phyloP scores from a whole-genome alignment of 768 basidiomycete genomes.

The Chlorophyllum brunneum region DNA sequence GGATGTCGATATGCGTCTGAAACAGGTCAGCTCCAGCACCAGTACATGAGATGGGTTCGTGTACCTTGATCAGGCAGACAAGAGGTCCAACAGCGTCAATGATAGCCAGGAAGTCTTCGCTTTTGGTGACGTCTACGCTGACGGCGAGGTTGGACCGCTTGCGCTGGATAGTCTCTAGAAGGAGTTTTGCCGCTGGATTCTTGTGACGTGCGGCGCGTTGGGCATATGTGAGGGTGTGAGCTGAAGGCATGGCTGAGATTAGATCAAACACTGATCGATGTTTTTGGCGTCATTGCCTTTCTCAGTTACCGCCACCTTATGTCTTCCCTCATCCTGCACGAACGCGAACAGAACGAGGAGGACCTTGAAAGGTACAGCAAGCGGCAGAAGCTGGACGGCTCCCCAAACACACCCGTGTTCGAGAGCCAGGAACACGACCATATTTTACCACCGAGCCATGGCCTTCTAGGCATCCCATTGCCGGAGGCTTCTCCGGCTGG shows the following conservation, averaged over 20 bases:
- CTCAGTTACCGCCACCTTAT: slow-evolving; percentile 17
- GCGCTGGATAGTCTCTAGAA: slow-evolving; percentile 78
- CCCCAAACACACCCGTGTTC: slow-evolving; percentile 6
- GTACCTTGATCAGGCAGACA: slow-evolving; percentile 93
- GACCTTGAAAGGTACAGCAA: slow-evolving; percentile 42
- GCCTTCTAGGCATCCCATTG: slow-evolving; percentile 55
- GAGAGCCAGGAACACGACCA: slow-evolving; percentile 17
- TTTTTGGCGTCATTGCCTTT: slow-evolving; percentile 1
- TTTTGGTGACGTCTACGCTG: slow-evolving; percentile 88
- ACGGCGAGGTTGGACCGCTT: slow-evolving; percentile 93
- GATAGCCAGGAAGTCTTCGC: slow-evolving; percentile 76
- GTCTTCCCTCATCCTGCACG: slow-evolving; percentile 37
- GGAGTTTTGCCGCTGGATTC: slow-evolving; percentile 75
- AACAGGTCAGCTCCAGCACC: slow-evolving; percentile 22
- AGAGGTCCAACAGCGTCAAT: slow-evolving; percentile 86
- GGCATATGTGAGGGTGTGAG: slow-evolving; percentile 52
- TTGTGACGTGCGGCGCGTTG: slow-evolving; percentile 51
- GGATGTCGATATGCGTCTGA: slow-evolving; percentile 95
- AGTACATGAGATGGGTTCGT: slow-evolving; percentile 15
- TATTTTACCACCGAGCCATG: slow-evolving; percentile 72
- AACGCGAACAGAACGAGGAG: slow-evolving; percentile 49
- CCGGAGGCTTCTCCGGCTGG: slow-evolving; percentile 47
- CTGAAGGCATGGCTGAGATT: slow-evolving; percentile 27
- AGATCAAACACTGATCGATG: slow-evolving; percentile 13
- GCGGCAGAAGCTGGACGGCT: slow-evolving; percentile 35